Base-by-base conservation (phyloP, 2,329 filamentous ascomycete genomes). In the Ophiostoma australiae region DNA sequence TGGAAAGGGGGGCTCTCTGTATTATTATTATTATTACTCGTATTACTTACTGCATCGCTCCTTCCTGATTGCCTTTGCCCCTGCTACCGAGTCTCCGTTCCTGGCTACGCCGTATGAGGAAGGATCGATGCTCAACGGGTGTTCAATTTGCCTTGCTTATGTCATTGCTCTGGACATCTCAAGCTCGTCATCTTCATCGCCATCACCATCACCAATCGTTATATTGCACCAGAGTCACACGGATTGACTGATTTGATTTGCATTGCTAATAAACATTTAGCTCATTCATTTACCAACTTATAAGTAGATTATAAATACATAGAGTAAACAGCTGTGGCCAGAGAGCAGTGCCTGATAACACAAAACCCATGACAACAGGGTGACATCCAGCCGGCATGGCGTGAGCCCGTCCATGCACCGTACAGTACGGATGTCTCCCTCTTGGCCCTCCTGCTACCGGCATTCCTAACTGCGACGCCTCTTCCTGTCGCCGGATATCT, bases 361-460 rank as follows among this genome's bases (percentile, higher is more conserved):
- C 13, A n/a, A 58, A 27, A n/a, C 52, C 10, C 63, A 66, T 66
- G 63, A 23, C 63, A 66, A 66, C 35, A 39, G 35, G 33, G 63
- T 66, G 20, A 23, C 63, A 66, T 66, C 20, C 20, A 23, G 63
- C 35, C 63, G 35, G 35, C 33, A n/a, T 66, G 61, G 20, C 61
- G 20, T 35, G 10, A 31, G 7, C 17, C 20, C 20, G 17, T 20
- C 17, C 44, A n/a, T 48, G 20, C 17, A 17, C 13, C 20, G 20
- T 10, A 23, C n/a, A 4, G 13, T 11, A 41, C 27, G 3, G 58
- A 33, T 17, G 58, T 35, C 11, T 33, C 52, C 48, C n/a, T 58
- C 44, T 27, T 58, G 23, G n/a, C 52, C n/a, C 13, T 15, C 52
- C 23, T 27, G n/a, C 7, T n/a, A 15, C 52, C 52, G n/a, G 52